phyloP scores from a whole-genome alignment of 371 early-diverging fungal species.

The Batkoa obscura region DNA sequence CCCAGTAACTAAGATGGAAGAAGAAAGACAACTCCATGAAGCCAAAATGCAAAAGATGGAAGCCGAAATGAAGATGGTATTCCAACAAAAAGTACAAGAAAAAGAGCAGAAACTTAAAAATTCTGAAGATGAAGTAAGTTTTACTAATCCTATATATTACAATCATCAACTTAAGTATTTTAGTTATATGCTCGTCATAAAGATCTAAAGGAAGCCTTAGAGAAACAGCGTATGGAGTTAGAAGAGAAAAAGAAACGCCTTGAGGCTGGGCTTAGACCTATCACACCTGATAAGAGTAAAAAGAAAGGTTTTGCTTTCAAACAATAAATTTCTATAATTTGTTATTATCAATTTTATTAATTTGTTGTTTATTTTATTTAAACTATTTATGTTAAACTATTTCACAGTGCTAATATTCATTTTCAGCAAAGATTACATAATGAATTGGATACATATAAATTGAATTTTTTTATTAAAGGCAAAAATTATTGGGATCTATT shows the following conservation, averaged over 20 bases:
- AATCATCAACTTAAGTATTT: background rate
- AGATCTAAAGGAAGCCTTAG: constrained; percentile 91
- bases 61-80: constrained; percentile 90
- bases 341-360: too few relatives aligned
- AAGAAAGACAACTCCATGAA: constrained; percentile 81
- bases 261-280: constrained; percentile 54
- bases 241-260: constrained; percentile 85
- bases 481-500: too few relatives aligned
- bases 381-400: too few relatives aligned
- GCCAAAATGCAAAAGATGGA: constrained; percentile 94
- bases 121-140: constrained; percentile 77
- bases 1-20: constrained; percentile 80
- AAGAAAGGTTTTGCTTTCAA: constrained; percentile 52
- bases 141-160: constrained; percentile 18
- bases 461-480: too few relatives aligned
- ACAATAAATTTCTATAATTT: background rate
- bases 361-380: too few relatives aligned
- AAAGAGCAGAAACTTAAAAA: constrained; percentile 93
- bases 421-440: too few relatives aligned
- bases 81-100: constrained; percentile 95
- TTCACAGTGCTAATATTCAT: too few relatives aligned
- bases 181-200: constrained; percentile 82
- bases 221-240: constrained; percentile 77
- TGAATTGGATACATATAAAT: too few relatives aligned
- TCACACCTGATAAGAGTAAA: constrained; percentile 64